A percentile compares a stretch with the other conserved stretches of the same genome.
These are phyloP conservation scores for Vaccinium myrtillus DNA, from an alignment of 148 eudicot genomes.

Conservation along the genomic window DNA sequence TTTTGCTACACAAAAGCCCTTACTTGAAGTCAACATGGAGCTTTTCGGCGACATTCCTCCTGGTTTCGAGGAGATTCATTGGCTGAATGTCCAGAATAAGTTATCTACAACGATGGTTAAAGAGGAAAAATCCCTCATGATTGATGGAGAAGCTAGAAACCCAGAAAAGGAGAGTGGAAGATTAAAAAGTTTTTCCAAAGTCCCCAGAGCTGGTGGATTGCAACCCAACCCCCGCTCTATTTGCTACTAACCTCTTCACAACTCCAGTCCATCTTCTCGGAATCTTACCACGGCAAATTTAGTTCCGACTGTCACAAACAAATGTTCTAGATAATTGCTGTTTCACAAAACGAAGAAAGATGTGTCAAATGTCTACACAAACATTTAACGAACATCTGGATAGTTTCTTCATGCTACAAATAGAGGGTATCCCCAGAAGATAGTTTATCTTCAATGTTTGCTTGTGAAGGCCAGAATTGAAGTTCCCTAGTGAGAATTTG, in stretches of 20 bases:
- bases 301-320: not conserved
- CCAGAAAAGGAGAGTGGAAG: not conserved
- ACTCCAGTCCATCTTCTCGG: not conserved
- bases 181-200: not conserved
- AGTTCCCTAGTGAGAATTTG: conserved; percentile 1
- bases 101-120: not conserved
- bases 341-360: not conserved
- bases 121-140: conserved; percentile 3
- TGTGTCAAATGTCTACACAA: not conserved
- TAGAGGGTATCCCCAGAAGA: not conserved
- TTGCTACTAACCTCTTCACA: not conserved
- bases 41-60: conserved; percentile 11
- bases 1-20: not conserved
- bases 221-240: not conserved
- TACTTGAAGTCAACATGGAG: not conserved
- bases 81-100: not conserved
- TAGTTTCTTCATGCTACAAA: not conserved
- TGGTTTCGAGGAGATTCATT: conserved; percentile 16
- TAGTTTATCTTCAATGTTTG: not conserved
- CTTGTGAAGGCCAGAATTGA: not conserved
- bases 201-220: not conserved
- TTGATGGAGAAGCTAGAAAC: not conserved
- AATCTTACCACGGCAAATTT: not conserved
- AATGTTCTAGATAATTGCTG: not conserved
- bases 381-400: not conserved